Base-by-base conservation (phyloP, 768 basidiomycete genomes). In the Pleurotus cornucopiae region DNA sequence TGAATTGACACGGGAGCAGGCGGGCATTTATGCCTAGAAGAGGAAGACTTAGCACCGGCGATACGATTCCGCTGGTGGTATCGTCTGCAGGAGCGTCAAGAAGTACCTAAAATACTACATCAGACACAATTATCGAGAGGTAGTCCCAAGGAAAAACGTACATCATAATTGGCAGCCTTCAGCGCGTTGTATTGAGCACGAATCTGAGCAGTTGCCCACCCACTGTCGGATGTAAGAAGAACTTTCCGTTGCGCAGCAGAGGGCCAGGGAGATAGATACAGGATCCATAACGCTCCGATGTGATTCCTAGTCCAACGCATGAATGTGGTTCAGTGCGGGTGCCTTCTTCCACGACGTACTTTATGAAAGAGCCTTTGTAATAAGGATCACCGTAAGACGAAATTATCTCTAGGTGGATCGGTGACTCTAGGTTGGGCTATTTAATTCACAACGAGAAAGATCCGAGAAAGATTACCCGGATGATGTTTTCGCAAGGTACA, bases 141-240 rank as follows among this genome's bases (percentile, higher is more conserved):
- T n/a, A n/a, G 5, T 34, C 30, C 30, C 21, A 34, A 18, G 9
- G 6, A 5, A 34, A 1, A 4, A 9, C 54, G n/a, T 40, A 46
- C 54, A 37, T 55, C 43, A n/a, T 55, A 55, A 26, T 46, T 46
- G 5, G 54, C 54, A 6, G 21, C 54, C 18, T 45, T 55, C 23
- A 55, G 39, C 14, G 43, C 54, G 26, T 55, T 55, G 23, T 55
- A 55, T 11, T 55, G 30, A 16, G 54, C 54, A 25, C 54, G 40
- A 26, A 55, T 55, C 25, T 44, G 45, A 46, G 54, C 54, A 3
- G 54, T 46, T 3, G 54, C 54, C 54, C 54, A 55, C 9, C 49
- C 49, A 23, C 40, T 52, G 38, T 52, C 49, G 13, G 49, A 20
- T 13, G 49, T 52, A 39, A 52, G 49, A n/a, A 52, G 26, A 23